phyloP scores from a whole-genome alignment of 2,329 filamentous ascomycete genomes.

The Claviceps citrina region DNA sequence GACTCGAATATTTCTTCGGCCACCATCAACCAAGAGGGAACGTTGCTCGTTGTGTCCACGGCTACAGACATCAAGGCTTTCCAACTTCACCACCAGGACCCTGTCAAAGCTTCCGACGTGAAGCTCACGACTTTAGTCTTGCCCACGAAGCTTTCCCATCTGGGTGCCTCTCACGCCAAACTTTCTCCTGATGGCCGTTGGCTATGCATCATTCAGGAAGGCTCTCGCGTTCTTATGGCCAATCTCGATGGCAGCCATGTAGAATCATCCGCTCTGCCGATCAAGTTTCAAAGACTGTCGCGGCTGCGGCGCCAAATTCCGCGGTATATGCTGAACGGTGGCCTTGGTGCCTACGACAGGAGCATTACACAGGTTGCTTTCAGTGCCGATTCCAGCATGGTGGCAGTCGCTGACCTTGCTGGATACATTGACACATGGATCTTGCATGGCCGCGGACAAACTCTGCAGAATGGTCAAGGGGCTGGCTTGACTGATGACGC shows the following conservation, averaged over 20 bases:
- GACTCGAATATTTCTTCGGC: constrained; percentile 74
- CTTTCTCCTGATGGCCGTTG: constrained; percentile 58
- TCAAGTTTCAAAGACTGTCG: constrained; percentile 31
- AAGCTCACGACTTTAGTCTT: constrained; percentile 56
- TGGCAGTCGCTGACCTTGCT: constrained; percentile 66
- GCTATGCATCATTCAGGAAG: constrained; percentile 49
- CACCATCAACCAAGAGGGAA: constrained; percentile 54
- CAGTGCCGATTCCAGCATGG: constrained; percentile 61
- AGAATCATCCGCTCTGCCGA: constrained; percentile 9
- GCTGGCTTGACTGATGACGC: constrained; percentile 18
- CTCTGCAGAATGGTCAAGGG: constrained; percentile 17
- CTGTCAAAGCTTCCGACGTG: constrained; percentile 41
- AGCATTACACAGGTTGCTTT: constrained; percentile 62
- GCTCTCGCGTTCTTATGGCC: constrained; percentile 39
- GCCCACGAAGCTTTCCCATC: constrained; percentile 36
- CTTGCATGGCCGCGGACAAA: constrained; percentile 31
- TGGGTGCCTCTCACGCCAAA: constrained; percentile 53
- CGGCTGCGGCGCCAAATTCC: constrained; percentile 39
- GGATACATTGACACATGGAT: constrained; percentile 83
- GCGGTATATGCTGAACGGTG: constrained; percentile 43
- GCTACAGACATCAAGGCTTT: constrained; percentile 63
- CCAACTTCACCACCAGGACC: constrained; percentile 39
- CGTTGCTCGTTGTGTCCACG: constrained; percentile 62
- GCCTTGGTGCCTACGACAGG: constrained; percentile 61
- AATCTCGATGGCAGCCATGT: constrained; percentile 11